Conservation (phyloP, 192 early-diverging fungal species). For the Pecoramyces ruminantium region DNA sequence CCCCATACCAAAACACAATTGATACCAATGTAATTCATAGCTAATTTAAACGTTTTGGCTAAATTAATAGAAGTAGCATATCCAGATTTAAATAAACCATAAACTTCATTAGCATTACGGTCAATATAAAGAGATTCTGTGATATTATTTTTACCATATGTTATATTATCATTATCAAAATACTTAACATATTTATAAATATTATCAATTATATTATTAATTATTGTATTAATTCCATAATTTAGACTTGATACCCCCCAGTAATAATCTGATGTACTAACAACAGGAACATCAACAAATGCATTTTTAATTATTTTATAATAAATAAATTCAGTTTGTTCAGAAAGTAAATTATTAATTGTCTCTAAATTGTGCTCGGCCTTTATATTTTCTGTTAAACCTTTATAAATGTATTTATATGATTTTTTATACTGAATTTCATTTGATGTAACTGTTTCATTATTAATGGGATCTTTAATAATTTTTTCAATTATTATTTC, state of each 20-base stretch:
- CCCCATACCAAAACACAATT: not conserved
- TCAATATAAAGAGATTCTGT: not conserved
- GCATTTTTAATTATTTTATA: not conserved
- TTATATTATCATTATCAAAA: not conserved
- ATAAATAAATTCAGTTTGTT: not conserved
- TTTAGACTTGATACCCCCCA: not conserved
- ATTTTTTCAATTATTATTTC: no score
- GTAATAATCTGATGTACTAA: not conserved
- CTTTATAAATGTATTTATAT: not conserved
- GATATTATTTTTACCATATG: not conserved
- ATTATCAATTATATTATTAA: not conserved
- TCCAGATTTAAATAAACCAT: not conserved
- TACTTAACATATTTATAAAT: not conserved
- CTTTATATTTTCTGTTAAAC: not conserved
- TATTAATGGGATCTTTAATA: no score
- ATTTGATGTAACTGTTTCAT: no score
- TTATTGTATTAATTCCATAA: not conserved
- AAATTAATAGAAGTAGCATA: not conserved
- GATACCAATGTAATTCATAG: not conserved
- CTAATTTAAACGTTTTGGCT: not conserved
- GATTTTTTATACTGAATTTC: not conserved
- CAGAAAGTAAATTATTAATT: not conserved
- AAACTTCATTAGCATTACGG: not conserved
- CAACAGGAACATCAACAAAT: not conserved
- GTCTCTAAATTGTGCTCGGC: not conserved